Evolutionary conservation across 495 filamentous ascomycete genomes (phyloP).

Genomic region (Chaetomium tenue): DNA sequence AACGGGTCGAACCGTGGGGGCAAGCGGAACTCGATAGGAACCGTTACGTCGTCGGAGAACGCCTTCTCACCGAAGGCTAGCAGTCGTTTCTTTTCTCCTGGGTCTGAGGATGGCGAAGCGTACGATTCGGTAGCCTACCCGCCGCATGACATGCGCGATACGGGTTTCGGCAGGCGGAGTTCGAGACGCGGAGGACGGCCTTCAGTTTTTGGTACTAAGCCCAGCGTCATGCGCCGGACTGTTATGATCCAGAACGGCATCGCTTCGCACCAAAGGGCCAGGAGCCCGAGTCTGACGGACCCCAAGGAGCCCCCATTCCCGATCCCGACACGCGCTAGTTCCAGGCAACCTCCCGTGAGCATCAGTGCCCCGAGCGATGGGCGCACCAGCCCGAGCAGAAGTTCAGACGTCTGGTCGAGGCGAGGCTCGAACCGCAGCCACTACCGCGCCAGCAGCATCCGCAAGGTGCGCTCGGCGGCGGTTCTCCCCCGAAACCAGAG

Average conservation of each 20-base stretch:
- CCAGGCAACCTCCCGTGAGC: constrained; percentile 68
- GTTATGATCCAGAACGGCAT: constrained; percentile 78
- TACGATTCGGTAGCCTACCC: constrained; percentile 33
- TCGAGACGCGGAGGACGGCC: constrained; percentile 37
- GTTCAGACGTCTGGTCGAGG: constrained; percentile 42
- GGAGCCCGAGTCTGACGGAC: constrained; percentile 73
- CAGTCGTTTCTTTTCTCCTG: constrained; percentile 29
- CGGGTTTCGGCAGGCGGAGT: constrained; percentile 30
- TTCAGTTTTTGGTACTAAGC: constrained; percentile 36
- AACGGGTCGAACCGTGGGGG: constrained; percentile 31
- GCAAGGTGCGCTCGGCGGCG: constrained; percentile 80
- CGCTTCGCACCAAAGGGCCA: constrained; percentile 65
- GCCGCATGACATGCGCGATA: constrained; percentile 35
- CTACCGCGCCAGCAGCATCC: constrained; percentile 58
- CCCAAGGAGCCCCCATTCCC: constrained; percentile 75
- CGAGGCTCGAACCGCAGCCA: constrained; percentile 43
- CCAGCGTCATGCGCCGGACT: constrained; percentile 53
- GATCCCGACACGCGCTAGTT: constrained; percentile 85
- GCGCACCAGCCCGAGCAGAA: constrained; percentile 69
- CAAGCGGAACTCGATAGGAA: constrained; percentile 39
- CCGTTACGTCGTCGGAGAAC: constrained; percentile 38
- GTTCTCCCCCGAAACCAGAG: constrained; percentile 57
- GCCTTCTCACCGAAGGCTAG: constrained; percentile 26
- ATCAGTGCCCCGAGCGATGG: constrained; percentile 69
- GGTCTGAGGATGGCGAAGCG: constrained; percentile 27